A percentile compares a stretch with the other conserved stretches of the same genome.
phyloP scores from a whole-genome alignment of 1,284 basidiomycete species.

The Cryptococcus hybrid region DNA sequence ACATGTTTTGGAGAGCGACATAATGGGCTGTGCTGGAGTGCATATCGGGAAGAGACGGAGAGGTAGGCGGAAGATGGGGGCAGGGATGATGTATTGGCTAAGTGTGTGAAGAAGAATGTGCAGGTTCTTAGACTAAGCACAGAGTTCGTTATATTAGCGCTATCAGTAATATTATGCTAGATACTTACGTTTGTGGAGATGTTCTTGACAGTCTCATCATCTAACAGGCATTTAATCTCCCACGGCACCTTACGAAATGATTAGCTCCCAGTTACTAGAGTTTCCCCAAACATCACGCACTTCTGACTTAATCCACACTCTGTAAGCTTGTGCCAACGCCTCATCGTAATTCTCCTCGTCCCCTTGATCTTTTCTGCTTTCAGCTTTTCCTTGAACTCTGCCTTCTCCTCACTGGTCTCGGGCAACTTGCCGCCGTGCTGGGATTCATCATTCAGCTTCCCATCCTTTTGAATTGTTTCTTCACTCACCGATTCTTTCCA shows the following conservation, averaged over 20 bases:
- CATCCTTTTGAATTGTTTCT: too few species aligned
- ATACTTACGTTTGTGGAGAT: slow-evolving; percentile 46
- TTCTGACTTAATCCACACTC: slow-evolving; percentile 65
- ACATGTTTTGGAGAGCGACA: slow-evolving; percentile 48
- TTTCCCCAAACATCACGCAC: slow-evolving; percentile 39
- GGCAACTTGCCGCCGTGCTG: slow-evolving; percentile 34
- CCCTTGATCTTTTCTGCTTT: slow-evolving; percentile 53
- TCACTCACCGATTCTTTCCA: slow-evolving; percentile 61
- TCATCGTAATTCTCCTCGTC: slow-evolving; percentile 99
- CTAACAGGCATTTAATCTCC: slow-evolving; percentile 65
- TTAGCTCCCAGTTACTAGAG: background rate
- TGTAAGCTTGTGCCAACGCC: slow-evolving; percentile 75
- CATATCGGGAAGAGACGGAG: slow-evolving; percentile 87
- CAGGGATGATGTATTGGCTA: slow-evolving; percentile 54
- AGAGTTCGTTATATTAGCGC: background rate
- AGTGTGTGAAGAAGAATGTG: slow-evolving; percentile 84
- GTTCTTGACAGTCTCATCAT: slow-evolving; percentile 58
- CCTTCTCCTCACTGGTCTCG: slow-evolving; percentile 63
- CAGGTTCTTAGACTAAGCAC: slow-evolving; percentile 62
- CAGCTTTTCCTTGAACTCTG: slow-evolving; percentile 66
- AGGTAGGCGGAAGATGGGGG: slow-evolving; percentile 58
- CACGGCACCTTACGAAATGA: slow-evolving; percentile 57
- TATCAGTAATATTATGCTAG: background rate
- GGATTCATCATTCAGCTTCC: background rate
- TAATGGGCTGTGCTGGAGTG: slow-evolving; percentile 85